Evolutionary conservation across 2,329 filamentous ascomycete species (phyloP).

Genomic region (Penicillium sp.): DNA sequence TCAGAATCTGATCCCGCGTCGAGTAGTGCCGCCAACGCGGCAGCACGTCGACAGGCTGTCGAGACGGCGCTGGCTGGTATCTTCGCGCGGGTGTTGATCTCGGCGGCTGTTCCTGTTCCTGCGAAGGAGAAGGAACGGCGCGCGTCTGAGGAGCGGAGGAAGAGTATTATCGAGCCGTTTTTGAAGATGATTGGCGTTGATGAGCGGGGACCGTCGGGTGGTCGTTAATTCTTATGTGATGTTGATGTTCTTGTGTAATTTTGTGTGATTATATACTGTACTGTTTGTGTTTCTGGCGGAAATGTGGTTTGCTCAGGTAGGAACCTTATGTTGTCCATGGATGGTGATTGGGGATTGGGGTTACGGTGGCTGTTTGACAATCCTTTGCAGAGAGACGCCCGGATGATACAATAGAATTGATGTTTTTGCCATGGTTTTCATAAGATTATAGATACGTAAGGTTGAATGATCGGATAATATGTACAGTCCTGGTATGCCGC

Average conservation of each 20-base stretch:
- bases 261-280: background rate
- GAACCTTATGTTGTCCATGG: background rate
- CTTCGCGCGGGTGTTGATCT: constrained; percentile 66
- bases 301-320: background rate
- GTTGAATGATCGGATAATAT: background rate
- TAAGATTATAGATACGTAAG: background rate
- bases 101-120: constrained; percentile 42
- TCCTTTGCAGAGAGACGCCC: background rate
- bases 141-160: constrained; percentile 63
- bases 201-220: constrained; percentile 36
- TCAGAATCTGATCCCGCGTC: constrained; percentile 28
- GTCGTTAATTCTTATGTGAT: constrained; percentile 13
- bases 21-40: constrained; percentile 30
- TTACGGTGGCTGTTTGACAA: background rate
- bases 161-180: constrained; percentile 70
- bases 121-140: constrained; percentile 61
- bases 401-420: background rate
- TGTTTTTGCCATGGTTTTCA: background rate
- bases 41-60: constrained; percentile 59
- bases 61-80: constrained; percentile 65
- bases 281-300: background rate
- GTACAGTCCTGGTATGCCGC: background rate
- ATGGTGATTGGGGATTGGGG: background rate
- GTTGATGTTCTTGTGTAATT: background rate
- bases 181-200: constrained; percentile 48